Conservation (phyloP, 1,284 basidiomycete species). For the Butyriboletus appendiculatus region DNA sequence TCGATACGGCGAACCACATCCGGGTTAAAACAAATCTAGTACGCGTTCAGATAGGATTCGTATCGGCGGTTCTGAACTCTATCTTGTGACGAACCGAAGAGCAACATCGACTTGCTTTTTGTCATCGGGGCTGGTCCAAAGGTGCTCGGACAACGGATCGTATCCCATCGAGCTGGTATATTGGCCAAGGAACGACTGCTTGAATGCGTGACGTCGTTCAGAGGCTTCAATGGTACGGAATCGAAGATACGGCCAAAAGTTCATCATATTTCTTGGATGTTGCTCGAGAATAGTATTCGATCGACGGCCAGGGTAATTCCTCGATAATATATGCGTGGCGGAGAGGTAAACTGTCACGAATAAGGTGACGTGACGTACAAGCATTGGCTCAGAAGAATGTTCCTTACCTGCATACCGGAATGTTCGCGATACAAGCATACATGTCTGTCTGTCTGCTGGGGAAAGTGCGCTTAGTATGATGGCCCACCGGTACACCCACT, state of each 20-base stretch:
- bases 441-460: constrained; percentile 42
- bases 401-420: constrained; percentile 65
- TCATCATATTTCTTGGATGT: constrained; percentile 48
- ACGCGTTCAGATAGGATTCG: constrained; percentile 3
- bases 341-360: constrained; percentile 58
- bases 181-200: constrained; percentile 49
- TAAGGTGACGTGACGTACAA: not conserved
- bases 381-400: not conserved
- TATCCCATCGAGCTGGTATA: constrained; percentile 21
- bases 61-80: not conserved
- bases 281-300: constrained; percentile 40
- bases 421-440: constrained; percentile 53
- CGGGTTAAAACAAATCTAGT: constrained; percentile 61
- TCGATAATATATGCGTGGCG: constrained; percentile 47
- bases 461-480: constrained; percentile 54
- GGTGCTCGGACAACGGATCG: constrained; percentile 41
- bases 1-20: constrained; percentile 61
- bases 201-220: constrained; percentile 41
- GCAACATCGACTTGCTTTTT: constrained; percentile 55
- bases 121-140: constrained; percentile 64
- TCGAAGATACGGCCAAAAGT: constrained; percentile 70
- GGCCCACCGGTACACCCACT: constrained; percentile 52
- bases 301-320: constrained; percentile 50
- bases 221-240: constrained; percentile 47
- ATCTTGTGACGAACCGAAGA: constrained; percentile 45